These are phyloP conservation scores for Neurospora discreta DNA, from an alignment of 495 filamentous ascomycete genomes.

Conservation along the genomic window DNA sequence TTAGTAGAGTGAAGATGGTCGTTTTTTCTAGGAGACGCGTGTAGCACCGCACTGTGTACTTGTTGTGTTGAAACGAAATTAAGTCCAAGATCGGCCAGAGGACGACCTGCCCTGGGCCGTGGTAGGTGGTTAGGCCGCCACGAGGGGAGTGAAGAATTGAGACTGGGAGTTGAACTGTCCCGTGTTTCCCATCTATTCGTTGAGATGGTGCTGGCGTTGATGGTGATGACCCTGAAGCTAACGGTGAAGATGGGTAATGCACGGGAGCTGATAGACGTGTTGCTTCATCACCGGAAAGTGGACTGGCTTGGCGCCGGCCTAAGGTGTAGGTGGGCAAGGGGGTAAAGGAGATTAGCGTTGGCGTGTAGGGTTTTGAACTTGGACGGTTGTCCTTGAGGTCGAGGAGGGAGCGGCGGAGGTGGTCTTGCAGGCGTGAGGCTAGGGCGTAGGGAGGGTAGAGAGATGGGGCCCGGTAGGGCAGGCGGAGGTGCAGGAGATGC, in stretches of 20 bases:
- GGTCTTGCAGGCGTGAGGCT: conserved; percentile 32
- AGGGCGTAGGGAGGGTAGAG: conserved; percentile 27
- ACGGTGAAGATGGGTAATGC: conserved; percentile 6
- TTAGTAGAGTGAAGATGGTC: conserved; percentile 49
- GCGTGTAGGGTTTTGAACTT: conserved; percentile 22
- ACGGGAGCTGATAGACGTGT: conserved; percentile 29
- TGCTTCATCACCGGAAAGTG: conserved; percentile 38
- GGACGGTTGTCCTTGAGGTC: conserved; percentile 20
- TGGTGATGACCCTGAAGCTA: neutral
- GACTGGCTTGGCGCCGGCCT: conserved; percentile 66
- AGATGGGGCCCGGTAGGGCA: conserved; percentile 35
- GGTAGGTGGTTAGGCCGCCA: conserved; percentile 89
- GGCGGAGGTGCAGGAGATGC: conserved; percentile 58
- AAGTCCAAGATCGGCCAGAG: conserved; percentile 83
- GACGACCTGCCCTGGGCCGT: conserved; percentile 87
- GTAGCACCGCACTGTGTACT: conserved; percentile 49
- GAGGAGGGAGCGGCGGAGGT: conserved; percentile 21
- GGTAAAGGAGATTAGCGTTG: conserved; percentile 73
- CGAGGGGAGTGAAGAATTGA: conserved; percentile 55
- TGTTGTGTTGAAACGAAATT: conserved; percentile 20
- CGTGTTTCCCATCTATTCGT: neutral
- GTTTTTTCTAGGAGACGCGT: conserved; percentile 65
- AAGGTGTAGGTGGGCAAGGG: conserved; percentile 81
- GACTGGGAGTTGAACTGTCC: neutral
- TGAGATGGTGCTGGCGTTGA: neutral